These are phyloP conservation scores for Diophrys appendiculata DNA, from an alignment of 73 alveolate genomes.

Conservation along the genomic window DNA sequence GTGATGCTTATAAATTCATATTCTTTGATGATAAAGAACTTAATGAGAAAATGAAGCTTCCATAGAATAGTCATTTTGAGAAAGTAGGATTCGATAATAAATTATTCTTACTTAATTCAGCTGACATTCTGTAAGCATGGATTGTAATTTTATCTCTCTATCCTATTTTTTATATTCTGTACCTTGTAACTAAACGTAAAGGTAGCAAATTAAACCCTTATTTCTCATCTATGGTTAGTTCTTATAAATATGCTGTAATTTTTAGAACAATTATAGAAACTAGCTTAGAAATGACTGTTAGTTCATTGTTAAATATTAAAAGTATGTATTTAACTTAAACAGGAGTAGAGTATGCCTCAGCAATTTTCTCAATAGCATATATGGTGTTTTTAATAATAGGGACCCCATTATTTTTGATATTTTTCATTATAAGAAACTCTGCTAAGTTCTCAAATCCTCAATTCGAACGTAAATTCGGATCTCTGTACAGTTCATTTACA, in stretches of 20 bases:
- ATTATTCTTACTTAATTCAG: background rate
- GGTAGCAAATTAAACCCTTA: background rate
- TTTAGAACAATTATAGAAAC: background rate
- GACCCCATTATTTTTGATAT: background rate
- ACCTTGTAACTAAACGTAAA: background rate
- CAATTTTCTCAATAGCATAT: background rate
- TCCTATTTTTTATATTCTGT: background rate
- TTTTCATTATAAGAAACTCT: background rate
- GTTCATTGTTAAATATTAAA: background rate
- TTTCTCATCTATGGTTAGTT: background rate
- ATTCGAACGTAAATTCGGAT: background rate
- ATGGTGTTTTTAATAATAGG: background rate
- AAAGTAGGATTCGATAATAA: slow-evolving; percentile 10
- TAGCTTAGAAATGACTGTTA: background rate
- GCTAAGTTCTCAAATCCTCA: background rate
- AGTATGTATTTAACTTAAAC: background rate
- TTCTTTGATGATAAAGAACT: too few species aligned
- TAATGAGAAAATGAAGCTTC: slow-evolving; percentile 4
- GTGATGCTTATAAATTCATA: background rate
- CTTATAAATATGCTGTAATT: background rate
- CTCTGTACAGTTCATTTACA: background rate
- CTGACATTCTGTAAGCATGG: background rate
- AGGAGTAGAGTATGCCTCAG: background rate
- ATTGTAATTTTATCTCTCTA: background rate
- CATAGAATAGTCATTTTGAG: background rate